Conservation (phyloP, 176 grass and related monocot species). For the Oryza punctata region DNA sequence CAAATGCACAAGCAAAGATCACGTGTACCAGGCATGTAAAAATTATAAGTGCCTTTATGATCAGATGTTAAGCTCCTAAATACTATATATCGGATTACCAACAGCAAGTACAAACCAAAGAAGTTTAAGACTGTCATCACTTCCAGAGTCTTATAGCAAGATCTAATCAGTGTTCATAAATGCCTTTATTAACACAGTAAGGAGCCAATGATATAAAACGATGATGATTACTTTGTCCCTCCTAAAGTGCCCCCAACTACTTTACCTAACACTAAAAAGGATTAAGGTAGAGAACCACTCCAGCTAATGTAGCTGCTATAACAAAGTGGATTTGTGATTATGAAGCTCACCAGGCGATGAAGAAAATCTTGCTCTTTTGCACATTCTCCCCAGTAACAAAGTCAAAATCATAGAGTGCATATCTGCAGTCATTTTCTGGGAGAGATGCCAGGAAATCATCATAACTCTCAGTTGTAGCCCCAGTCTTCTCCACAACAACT, state of each 20-base stretch:
- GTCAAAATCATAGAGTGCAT: slow-evolving; percentile 95
- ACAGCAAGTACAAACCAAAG: slow-evolving; percentile 13
- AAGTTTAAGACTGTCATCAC: neutral
- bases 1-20: neutral
- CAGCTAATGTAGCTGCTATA: neutral
- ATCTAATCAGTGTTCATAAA: slow-evolving; percentile 5
- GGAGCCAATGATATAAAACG: neutral
- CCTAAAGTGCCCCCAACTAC: neutral
- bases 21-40: neutral
- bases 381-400: slow-evolving; percentile 95
- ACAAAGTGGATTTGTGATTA: slow-evolving; percentile 1
- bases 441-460: slow-evolving; percentile 92
- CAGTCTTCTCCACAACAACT: slow-evolving; percentile 89
- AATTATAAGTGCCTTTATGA: neutral
- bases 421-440: slow-evolving; percentile 96
- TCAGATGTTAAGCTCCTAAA: slow-evolving; percentile 17
- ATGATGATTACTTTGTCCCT: neutral
- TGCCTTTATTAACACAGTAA: neutral
- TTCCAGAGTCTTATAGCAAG: slow-evolving; percentile 17
- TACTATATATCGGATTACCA: neutral
- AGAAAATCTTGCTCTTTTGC: slow-evolving; percentile 99
- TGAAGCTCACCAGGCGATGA: slow-evolving; percentile 85
- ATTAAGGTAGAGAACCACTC: neutral
- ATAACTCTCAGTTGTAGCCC: slow-evolving; percentile 88
- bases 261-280: neutral